These are phyloP conservation scores for Cupressus sempervirens DNA, from an alignment of 75 land plant species.

Conservation along the genomic window DNA sequence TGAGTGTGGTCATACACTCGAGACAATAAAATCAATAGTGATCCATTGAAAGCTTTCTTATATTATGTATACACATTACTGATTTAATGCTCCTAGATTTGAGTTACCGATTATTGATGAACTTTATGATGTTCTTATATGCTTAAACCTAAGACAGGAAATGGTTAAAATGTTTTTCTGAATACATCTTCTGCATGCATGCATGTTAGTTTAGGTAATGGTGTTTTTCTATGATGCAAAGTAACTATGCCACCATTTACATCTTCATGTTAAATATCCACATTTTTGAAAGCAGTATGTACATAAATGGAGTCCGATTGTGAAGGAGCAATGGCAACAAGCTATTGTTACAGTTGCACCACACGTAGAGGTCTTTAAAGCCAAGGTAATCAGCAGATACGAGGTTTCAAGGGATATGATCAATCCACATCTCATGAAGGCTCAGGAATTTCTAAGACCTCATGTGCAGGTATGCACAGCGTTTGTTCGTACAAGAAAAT, in stretches of 20 bases:
- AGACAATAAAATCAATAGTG: not conserved
- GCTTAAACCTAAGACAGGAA: not conserved
- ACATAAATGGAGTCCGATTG: constrained; percentile 46
- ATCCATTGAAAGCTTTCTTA: not conserved
- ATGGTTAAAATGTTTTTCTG: not conserved
- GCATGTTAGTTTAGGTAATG: not conserved
- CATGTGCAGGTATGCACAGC: constrained; percentile 11
- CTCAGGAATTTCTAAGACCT: constrained; percentile 20
- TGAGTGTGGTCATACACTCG: not conserved
- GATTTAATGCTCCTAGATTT: not conserved
- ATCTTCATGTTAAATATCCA: not conserved
- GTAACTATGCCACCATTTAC: not conserved
- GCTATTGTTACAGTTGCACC: constrained; percentile 32
- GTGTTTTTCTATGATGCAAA: not conserved
- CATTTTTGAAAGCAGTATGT: constrained; percentile 5
- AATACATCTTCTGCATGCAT: not conserved
- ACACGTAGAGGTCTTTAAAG: constrained; percentile 26
- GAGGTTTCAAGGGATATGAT: constrained; percentile 29
- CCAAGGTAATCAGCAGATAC: constrained; percentile 33
- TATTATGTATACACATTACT: not conserved
- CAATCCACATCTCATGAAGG: constrained; percentile 41
- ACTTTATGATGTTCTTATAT: too few species aligned
- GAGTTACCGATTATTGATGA: not conserved
- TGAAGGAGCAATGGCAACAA: constrained; percentile 37
- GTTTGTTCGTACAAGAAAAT: not conserved